Evolutionary conservation across 148 eudicot species (phyloP), one percentile per base, ranked within the genome.

Genomic region (Talinum fruticosum): DNA sequence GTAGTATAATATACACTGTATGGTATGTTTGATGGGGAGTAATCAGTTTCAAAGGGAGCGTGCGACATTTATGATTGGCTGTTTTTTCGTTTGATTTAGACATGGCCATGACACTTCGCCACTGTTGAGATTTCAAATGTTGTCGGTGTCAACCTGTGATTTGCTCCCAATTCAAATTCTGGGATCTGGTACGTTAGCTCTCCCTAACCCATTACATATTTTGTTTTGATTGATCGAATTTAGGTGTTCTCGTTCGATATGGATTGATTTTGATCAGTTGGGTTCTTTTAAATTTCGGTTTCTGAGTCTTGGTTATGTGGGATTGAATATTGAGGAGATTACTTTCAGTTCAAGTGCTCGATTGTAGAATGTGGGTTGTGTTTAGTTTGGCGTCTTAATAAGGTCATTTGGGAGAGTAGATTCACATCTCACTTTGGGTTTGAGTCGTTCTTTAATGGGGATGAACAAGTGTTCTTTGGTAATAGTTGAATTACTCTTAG

Each of bases 131-230:
- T 83, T n/a, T 87, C 81, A 82, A 75, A 78, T 81, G 81, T 67
- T 68, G 70, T 69, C 69, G 80, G 78, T 35, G 32, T 76, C 51
- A 29, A 71, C 29, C 77, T 57, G 76, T 62, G 33, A 59, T 24
- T 67, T 68, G 37, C 76, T 65, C 64, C 53, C 36, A 67, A 80
- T 83, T 79, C 80, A 47, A 53, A 36, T 79, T 66, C 74, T 82
- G 41, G 80, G 89, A 86, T 86, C 91, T 86, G 87, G 87, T 81
- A 82, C 75, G 18, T 13, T 68, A 67, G 64, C 66, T 80, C 41
- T 34, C 1, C 29, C 33, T 62, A 2, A 16, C 18, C 33, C 66
- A 26, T 66, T 29, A 32, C 32, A 1, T 53, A 24, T 26, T 74
- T 32, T 14, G 21, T 23, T 19, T 65, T 76, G 74, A 53, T 81